phyloP scores from a whole-genome alignment of 2,329 filamentous ascomycete genomes.

The Colletotrichum incanum region DNA sequence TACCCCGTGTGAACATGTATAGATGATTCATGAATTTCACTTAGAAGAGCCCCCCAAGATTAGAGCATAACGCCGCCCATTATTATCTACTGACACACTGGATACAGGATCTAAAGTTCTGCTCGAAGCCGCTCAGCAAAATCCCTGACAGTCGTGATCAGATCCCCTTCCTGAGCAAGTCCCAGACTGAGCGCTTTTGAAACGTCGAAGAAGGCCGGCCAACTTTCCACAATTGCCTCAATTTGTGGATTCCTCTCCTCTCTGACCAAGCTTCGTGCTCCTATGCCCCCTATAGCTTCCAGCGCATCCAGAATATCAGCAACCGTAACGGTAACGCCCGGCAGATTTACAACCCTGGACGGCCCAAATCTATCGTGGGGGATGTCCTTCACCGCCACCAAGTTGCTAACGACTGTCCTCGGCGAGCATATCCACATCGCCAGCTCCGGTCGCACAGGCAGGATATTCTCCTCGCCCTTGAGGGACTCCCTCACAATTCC shows the following conservation, averaged over 20 bases:
- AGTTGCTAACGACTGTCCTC: constrained; percentile 61
- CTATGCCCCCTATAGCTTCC: constrained; percentile 62
- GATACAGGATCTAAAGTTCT: neutral
- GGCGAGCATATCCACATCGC: constrained; percentile 66
- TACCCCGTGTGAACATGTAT: constrained; percentile 39
- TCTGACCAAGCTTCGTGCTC: constrained; percentile 60
- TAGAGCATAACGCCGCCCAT: neutral
- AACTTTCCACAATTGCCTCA: constrained; percentile 67
- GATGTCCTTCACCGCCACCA: constrained; percentile 60
- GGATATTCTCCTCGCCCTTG: constrained; percentile 61
- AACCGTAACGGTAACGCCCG: constrained; percentile 67
- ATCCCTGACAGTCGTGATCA: constrained; percentile 52
- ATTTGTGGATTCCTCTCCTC: constrained; percentile 64
- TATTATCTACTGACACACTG: neutral
- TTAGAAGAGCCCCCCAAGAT: too few species aligned
- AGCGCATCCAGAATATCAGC: constrained; percentile 68
- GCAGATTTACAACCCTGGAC: constrained; percentile 66
- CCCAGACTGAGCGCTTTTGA: constrained; percentile 68
- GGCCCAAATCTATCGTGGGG: constrained; percentile 56
- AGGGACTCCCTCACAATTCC: constrained; percentile 76
- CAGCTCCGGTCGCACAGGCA: constrained; percentile 60
- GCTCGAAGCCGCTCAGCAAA: constrained; percentile 22
- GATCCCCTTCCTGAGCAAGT: constrained; percentile 61
- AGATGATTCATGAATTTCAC: constrained; percentile 31
- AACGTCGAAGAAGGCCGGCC: constrained; percentile 68